A percentile compares a stretch with the other conserved stretches of the same genome.
These are phyloP conservation scores for Cordyceps pruinosa DNA, from an alignment of 2,329 filamentous ascomycete species.

Conservation along the genomic window DNA sequence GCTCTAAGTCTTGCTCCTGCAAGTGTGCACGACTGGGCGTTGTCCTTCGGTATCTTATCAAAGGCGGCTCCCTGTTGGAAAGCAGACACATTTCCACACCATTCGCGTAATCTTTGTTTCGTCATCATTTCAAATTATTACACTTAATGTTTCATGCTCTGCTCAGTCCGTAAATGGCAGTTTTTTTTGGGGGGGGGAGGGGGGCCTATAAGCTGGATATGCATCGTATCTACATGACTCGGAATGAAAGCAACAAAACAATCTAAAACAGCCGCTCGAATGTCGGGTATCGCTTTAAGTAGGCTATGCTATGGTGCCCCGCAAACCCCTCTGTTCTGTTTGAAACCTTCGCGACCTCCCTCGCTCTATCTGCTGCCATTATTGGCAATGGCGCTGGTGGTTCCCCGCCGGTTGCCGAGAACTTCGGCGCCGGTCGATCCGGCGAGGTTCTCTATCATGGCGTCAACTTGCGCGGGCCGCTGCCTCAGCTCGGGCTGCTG, in stretches of 20 bases:
- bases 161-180: not conserved
- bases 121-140: not conserved
- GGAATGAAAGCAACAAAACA: not conserved
- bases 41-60: slow-evolving; percentile 20
- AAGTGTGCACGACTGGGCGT: slow-evolving; percentile 11
- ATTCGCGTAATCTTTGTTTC: not conserved
- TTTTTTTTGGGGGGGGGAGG: too few relatives aligned
- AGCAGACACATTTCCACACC: not conserved
- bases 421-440: slow-evolving; percentile 38
- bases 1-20: slow-evolving; percentile 10
- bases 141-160: not conserved
- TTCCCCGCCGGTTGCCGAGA: slow-evolving; percentile 32
- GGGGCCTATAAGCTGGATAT: too few relatives aligned
- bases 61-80: not conserved
- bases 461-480: slow-evolving; percentile 29
- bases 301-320: not conserved
- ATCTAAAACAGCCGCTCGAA: not conserved
- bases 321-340: not conserved
- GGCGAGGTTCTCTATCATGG: slow-evolving; percentile 49
- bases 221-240: not conserved
- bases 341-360: not conserved
- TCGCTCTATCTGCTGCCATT: slow-evolving; percentile 36
- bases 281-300: not conserved
- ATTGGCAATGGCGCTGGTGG: slow-evolving; percentile 50
- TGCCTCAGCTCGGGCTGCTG: too few relatives aligned